Evolutionary conservation across 2,329 filamentous ascomycete species (phyloP), one percentile per base, ranked within the genome.

Genomic region (Fusarium neocosmosporiellum): DNA sequence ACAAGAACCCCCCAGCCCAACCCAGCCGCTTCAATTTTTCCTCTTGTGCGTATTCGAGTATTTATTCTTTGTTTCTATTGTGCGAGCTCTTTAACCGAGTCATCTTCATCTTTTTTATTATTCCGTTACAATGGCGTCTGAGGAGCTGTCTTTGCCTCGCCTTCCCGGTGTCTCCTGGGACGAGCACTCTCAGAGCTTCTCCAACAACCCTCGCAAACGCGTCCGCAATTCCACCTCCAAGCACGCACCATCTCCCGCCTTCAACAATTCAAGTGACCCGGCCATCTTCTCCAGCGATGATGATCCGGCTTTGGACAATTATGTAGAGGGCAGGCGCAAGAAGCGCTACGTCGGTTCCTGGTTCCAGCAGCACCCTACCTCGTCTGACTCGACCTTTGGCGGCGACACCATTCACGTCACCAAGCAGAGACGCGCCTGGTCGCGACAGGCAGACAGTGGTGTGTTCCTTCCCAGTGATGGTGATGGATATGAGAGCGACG

Each of bases 231-330:
- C 78, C 20, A 73, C 65, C 22, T 67, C 75, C 31, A 77, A 76
- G 27, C 75, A 79, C 66, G 77, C 79, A 63, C 74, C 78, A 39
- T 71, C 80, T 6, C 68, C 77, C 3, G 77, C 83, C 39, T 83
- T 88, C 78, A 90, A 90, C 78, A 90, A 90, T 78, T 93, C 91
- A 22, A 93, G 92, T 77, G 92, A 94, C 76, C 91, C 91, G 5
- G 87, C 90, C 57, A 80, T 93, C 29, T 94, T 94, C 80, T 93
- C 91, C 5, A 92, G 90, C 78, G 92, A 94, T 67, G 91, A 93
- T 75, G 91, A 93, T 65, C 90, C 90, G 4, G 88, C 88, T 2
- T 80, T 91, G 55, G 90, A 93, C 68, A 91, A 92, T 75, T 93
- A 93, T 76, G 83, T 85, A 27, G 83, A 87, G 55, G 86, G 85